Base-by-base conservation (phyloP, 192 early-diverging fungal species). In the Chytriomyces sp. region DNA sequence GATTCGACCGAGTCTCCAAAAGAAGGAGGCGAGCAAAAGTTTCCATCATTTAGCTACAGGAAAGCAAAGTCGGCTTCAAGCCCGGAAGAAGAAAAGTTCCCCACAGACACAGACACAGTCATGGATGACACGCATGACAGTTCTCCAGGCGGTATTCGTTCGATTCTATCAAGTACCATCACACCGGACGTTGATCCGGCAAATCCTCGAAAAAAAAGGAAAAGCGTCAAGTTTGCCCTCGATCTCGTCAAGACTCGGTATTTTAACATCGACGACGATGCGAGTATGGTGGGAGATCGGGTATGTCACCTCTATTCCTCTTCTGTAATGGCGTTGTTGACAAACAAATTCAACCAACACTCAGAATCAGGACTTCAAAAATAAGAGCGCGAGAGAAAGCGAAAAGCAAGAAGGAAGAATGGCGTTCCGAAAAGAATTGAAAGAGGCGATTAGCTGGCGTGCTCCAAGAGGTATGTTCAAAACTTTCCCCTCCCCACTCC, bases 341-440 rank as follows among this genome's bases (percentile, higher is more conserved):
- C 64, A 18, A 65, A 18, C 2, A 13, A 65, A 65, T 28, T 28
- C 64, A 18, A 18, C 3, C 26, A 5, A 16, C 13, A 20, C 26
- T 28, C 35, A 57, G 53, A 57, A 13, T 57, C 28, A 68, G 49
- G 26, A 59, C 57, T 71, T 71, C 23, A 71, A 59, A 23, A 59
- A 50, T 28, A 71, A 71, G 26, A 71, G 69, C 35, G 69, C 69
- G 47, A 71, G 69, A 57, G 69, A 71, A 20, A 71, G 69, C 57
- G 69, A 71, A 48, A 9, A 26, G 46, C 16, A 20, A 16, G 69
- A 71, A 28, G 69, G 69, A 7, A 9, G 69, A 48, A 57, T 20
- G 50, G 69, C 69, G 28, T 71, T 71, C 35, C 18, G 50, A n/a
- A 71, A 53, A 16, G 69, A 60, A 26, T 20, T 71, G 20, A 71